Base-by-base conservation (phyloP, 257 asterid species). In the Salvia rosmarinus region DNA sequence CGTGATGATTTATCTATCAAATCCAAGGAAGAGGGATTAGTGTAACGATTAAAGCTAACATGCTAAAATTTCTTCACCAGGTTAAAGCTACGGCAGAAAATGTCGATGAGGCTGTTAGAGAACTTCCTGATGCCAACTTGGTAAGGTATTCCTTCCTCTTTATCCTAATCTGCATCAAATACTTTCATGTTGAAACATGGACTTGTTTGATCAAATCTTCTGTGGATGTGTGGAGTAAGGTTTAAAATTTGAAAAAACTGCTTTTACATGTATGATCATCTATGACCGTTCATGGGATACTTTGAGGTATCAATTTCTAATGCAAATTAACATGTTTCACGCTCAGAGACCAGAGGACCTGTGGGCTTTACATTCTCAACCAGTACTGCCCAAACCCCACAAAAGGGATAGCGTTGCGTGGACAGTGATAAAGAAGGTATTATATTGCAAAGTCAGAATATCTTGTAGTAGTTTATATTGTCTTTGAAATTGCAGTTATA, bases 91-190 rank as follows among this genome's bases (percentile, higher is more conserved):
- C 99, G n/a, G 97, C 97, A 61, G 96, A 83, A 87, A 85, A 94
- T 81, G 96, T 94, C 5, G 85, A 94, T 74, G 99, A 84, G 83
- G 99, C 99, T 70, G 97, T 91, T 54, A 81, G 99, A 79, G 99
- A 94, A 78, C 95, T 94, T 82, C 99, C 99, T 78, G 99, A 94
- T 86, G 97, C 99, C 96, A 94, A 94, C 91, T 88, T 47, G 97
- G 99, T 94, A 91, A 89, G 97, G 97, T 89, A 90, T 73, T 88
- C 89, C 80, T 79, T 86, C 72, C 85, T 74, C 85, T 79, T 82
- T 57, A 32, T 79, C 62, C 75, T 81, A 57, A 78, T 61, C 37
- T 9, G 17, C 59, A 49, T 46, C 57, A 21, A 59, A 79, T 16
- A 49, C 9, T 16, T 17, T 71, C 49, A 43, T 30, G 52, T 66